Evolutionary conservation across 225 moss, liverwort and hornwort genomes (phyloP).

Genomic region (Ulota crispa): DNA sequence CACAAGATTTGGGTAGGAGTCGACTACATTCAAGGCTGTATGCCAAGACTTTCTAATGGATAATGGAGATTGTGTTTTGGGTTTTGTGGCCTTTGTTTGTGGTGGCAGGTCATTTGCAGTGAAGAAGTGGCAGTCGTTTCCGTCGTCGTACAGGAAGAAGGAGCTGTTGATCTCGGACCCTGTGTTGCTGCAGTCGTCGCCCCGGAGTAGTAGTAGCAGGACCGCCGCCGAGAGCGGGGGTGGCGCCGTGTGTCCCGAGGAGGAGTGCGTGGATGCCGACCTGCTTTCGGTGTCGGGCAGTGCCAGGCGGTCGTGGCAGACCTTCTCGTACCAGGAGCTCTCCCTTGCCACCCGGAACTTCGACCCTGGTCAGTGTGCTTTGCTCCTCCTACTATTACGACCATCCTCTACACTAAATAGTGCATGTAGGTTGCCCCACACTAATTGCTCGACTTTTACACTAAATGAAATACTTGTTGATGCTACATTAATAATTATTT

Average conservation of each 20-base stretch:
- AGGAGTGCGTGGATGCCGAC: conserved; percentile 50
- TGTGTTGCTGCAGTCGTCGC: conserved; percentile 52
- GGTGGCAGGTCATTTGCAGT: conserved; percentile 57
- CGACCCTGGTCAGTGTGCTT: conserved; percentile 43
- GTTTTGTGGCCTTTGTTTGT: too few relatives aligned
- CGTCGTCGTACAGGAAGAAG: conserved; percentile 73
- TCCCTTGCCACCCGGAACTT: conserved; percentile 78
- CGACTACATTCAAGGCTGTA: too few relatives aligned
- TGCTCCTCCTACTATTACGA: too few relatives aligned
- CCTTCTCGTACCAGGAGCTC: conserved; percentile 72
- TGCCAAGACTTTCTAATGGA: too few relatives aligned
- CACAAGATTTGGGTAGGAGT: too few relatives aligned
- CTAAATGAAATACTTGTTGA: too few relatives aligned
- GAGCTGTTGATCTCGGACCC: conserved; percentile 76
- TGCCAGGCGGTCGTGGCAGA: conserved; percentile 79
- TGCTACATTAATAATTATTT: too few relatives aligned
- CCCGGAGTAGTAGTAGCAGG: background rate
- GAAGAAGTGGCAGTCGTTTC: conserved; percentile 88
- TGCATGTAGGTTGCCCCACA: too few relatives aligned
- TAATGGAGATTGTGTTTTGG: too few relatives aligned
- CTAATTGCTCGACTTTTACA: too few relatives aligned
- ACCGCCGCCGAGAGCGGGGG: background rate
- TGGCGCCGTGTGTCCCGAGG: conserved; percentile 13
- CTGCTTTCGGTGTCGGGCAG: conserved; percentile 52
- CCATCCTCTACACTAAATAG: too few relatives aligned